Base-by-base conservation (phyloP, 768 basidiomycete genomes). In the Pleurotus tuoliensis region DNA sequence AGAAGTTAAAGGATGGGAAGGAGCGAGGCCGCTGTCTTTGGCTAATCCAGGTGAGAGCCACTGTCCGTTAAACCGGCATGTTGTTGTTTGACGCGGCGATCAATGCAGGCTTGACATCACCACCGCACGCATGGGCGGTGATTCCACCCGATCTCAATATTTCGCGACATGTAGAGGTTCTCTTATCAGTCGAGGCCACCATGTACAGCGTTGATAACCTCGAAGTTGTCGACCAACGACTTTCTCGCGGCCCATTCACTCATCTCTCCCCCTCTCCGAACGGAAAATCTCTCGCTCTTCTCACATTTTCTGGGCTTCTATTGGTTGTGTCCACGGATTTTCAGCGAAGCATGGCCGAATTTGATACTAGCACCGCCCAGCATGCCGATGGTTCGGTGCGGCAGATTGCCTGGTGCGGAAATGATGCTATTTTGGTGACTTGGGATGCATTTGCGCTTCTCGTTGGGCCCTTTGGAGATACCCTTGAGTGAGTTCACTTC, bases 321-420 rank as follows among this genome's bases (percentile, higher is more conserved):
- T 93, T 91, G 89, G 95, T 98, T 37, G 92, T 98, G n/a, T 96
- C 95, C 11, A 82, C 87, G 11, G 93, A 98, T 69, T 98, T 98
- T 66, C 87, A 91, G 60, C 82, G 92, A 41, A 90, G 81, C 63
- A 79, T 96, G 62, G 90, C 92, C 3, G 95, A 97, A 66, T 94
- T 92, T 61, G 84, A 94, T 56, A 89, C 90, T 2, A 76, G 69
- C 6, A 76, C 73, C 24, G 78, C 82, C 27, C 65, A 73, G 58
- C 82, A 76, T 5, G 82, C 79, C 0, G 77, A 83, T 16, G 88
- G 86, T 1, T 69, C 76, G 3, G 78, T 91, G 2, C 76, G 77
- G 37, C 87, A 88, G 61, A 86, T 94, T 0, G 90, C 89, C 64
- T 99, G 97, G 97, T 98, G 94, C 68, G 95, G 95, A 1, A 93